phyloP scores from a whole-genome alignment of 2,329 filamentous ascomycete species.

The Teratosphaeria destructans region DNA sequence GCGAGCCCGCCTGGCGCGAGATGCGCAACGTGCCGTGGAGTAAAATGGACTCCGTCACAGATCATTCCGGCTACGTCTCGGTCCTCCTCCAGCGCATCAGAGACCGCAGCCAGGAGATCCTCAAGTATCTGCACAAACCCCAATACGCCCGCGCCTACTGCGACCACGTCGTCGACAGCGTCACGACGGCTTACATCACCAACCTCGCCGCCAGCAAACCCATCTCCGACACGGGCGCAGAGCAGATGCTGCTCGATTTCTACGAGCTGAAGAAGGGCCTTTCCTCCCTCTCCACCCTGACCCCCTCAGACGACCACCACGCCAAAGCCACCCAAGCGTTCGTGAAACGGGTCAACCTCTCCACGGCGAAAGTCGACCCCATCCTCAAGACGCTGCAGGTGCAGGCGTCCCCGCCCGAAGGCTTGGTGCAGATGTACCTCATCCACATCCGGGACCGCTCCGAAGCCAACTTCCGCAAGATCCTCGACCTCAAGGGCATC shows the following conservation, averaged over 20 bases:
- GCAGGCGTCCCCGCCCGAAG: conserved; percentile 79
- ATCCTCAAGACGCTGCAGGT: conserved; percentile 96
- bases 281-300: conserved; percentile 56
- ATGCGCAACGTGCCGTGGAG: conserved; percentile 96
- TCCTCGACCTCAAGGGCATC: conserved; percentile 90
- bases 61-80: conserved; percentile 84
- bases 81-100: conserved; percentile 69
- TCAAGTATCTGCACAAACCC: conserved; percentile 71
- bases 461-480: conserved; percentile 90
- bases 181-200: conserved; percentile 67
- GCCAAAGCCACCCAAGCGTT: conserved; percentile 49
- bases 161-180: conserved; percentile 84
- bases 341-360: conserved; percentile 73
- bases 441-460: conserved; percentile 93
- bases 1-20: conserved; percentile 85
- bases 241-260: conserved; percentile 96
- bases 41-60: conserved; percentile 82
- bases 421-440: conserved; percentile 90
- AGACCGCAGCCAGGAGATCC: conserved; percentile 59
- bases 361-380: conserved; percentile 76
- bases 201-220: conserved; percentile 84
- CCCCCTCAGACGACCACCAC: conserved; percentile 39
- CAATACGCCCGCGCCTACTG: conserved; percentile 92
- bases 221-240: conserved; percentile 85
- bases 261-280: conserved; percentile 79